These are phyloP conservation scores for Claviceps sp. DNA, from an alignment of 2,329 filamentous ascomycete genomes.

Conservation along the genomic window DNA sequence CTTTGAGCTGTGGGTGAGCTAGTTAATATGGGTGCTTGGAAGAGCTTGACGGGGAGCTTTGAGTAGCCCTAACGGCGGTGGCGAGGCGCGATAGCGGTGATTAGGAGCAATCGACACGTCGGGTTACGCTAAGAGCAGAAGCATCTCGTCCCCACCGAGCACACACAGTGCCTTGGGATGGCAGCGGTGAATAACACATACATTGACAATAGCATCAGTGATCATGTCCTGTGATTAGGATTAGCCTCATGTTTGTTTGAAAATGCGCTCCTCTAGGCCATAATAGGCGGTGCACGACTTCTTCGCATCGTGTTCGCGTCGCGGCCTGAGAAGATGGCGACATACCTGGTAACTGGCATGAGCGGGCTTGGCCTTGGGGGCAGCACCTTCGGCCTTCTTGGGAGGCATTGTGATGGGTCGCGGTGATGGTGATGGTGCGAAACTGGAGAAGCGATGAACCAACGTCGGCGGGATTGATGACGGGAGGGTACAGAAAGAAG, in stretches of 20 bases:
- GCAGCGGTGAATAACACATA: constrained; percentile 29
- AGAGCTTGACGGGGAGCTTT: not conserved
- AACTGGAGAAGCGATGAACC: constrained; percentile 8
- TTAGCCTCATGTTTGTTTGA: constrained; percentile 10
- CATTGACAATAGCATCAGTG: constrained; percentile 46
- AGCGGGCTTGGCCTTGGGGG: constrained; percentile 35
- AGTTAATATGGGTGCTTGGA: constrained; percentile 22
- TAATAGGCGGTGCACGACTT: too few relatives aligned
- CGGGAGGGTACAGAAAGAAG: constrained; percentile 4
- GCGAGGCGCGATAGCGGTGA: not conserved
- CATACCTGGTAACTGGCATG: constrained; percentile 48
- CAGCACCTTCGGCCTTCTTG: constrained; percentile 37
- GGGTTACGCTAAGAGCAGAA: not conserved
- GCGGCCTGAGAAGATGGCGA: constrained; percentile 6
- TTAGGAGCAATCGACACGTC: not conserved
- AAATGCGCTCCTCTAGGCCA: too few relatives aligned
- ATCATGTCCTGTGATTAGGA: constrained; percentile 41
- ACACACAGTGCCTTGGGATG: constrained; percentile 23
- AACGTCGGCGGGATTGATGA: not conserved
- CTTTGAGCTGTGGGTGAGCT: constrained; percentile 38
- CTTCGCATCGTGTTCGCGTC: too few relatives aligned
- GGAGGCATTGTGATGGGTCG: constrained; percentile 38
- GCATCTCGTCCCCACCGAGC: not conserved
- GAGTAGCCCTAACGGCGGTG: not conserved
- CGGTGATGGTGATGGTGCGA: constrained; percentile 9